Conservation (phyloP, 352 stramenopile species). For the Pythium pectinolyticum region DNA sequence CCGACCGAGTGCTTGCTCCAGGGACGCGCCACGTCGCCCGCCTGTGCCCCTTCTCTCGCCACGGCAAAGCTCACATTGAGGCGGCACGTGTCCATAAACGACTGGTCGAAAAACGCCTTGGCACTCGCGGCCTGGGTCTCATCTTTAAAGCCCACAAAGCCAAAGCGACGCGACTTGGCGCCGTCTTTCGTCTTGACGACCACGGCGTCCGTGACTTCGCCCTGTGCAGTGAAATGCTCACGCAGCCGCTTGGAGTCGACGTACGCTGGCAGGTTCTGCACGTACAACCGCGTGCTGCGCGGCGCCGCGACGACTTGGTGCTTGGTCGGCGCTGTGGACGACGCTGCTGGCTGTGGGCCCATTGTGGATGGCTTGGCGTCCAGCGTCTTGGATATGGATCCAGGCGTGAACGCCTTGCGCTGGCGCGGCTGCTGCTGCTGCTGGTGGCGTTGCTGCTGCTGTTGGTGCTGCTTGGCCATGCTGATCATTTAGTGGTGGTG, state of each 20-base stretch:
- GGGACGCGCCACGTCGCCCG: constrained; percentile 44
- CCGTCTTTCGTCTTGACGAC: constrained; percentile 90
- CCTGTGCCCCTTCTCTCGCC: constrained; percentile 55
- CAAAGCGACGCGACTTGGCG: constrained; percentile 79
- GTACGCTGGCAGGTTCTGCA: constrained; percentile 82
- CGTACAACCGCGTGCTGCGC: constrained; percentile 63
- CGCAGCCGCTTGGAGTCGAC: constrained; percentile 72
- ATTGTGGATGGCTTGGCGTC: constrained; percentile 1
- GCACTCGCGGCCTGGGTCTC: constrained; percentile 55
- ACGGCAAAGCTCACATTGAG: constrained; percentile 85
- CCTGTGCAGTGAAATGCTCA: constrained; percentile 73
- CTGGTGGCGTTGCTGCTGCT: constrained; percentile 3
- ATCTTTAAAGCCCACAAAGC: constrained; percentile 84
- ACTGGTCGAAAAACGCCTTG: constrained; percentile 74
- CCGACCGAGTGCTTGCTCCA: constrained; percentile 90
- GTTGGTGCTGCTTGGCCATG: constrained; percentile 1
- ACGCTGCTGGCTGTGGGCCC: neutral
- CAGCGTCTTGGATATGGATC: neutral
- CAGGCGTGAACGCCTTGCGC: neutral
- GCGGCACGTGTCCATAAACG: constrained; percentile 90
- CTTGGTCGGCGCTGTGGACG: neutral
- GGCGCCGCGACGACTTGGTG: neutral
- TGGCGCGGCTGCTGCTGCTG: neutral
- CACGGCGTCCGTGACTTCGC: constrained; percentile 88
- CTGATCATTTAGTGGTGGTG: no score